A percentile compares a stretch with the other conserved stretches of the same genome.
These are phyloP conservation scores for Aquanectria penicillioides DNA, from an alignment of 2,329 filamentous ascomycete genomes.

Conservation along the genomic window DNA sequence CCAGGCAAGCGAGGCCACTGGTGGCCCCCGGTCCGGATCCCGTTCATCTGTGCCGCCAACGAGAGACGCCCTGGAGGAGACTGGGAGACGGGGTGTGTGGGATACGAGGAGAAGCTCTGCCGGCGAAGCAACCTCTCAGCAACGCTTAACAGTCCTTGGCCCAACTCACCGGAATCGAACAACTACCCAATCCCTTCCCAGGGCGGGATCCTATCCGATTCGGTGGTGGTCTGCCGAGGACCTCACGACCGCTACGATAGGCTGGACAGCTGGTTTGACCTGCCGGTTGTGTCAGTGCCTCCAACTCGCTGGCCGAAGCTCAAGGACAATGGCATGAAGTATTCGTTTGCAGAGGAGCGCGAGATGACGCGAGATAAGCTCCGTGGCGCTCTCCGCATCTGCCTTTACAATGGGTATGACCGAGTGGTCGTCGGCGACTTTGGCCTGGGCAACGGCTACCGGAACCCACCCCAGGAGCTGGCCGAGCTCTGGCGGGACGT, in stretches of 20 bases:
- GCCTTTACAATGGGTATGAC: slow-evolving; percentile 66
- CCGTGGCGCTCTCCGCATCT: slow-evolving; percentile 75
- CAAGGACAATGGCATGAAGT: slow-evolving; percentile 71
- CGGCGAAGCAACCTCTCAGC: slow-evolving; percentile 78
- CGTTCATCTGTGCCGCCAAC: slow-evolving; percentile 79
- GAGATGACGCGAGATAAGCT: slow-evolving; percentile 80
- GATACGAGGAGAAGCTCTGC: slow-evolving; percentile 73
- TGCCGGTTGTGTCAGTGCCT: slow-evolving; percentile 79
- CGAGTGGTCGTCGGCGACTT: slow-evolving; percentile 72
- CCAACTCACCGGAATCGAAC: slow-evolving; percentile 52
- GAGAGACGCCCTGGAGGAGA: slow-evolving; percentile 82
- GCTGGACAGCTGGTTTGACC: slow-evolving; percentile 63
- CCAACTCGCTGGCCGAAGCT: slow-evolving; percentile 80
- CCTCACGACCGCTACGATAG: slow-evolving; percentile 72
- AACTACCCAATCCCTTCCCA: slow-evolving; percentile 79
- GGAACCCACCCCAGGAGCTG: slow-evolving; percentile 72
- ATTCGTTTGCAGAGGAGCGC: slow-evolving; percentile 77
- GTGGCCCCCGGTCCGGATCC: slow-evolving; percentile 56
- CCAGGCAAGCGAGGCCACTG: slow-evolving; percentile 46
- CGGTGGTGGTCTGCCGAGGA: slow-evolving; percentile 78
- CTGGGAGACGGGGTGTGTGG: slow-evolving; percentile 72
- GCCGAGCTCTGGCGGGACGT: slow-evolving; percentile 74
- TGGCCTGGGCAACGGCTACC: slow-evolving; percentile 70
- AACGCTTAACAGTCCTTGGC: slow-evolving; percentile 70
- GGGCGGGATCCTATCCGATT: slow-evolving; percentile 75